Evolutionary conservation across 352 stramenopile species (phyloP).

Genomic region (Phytophthora niederhauseri): DNA sequence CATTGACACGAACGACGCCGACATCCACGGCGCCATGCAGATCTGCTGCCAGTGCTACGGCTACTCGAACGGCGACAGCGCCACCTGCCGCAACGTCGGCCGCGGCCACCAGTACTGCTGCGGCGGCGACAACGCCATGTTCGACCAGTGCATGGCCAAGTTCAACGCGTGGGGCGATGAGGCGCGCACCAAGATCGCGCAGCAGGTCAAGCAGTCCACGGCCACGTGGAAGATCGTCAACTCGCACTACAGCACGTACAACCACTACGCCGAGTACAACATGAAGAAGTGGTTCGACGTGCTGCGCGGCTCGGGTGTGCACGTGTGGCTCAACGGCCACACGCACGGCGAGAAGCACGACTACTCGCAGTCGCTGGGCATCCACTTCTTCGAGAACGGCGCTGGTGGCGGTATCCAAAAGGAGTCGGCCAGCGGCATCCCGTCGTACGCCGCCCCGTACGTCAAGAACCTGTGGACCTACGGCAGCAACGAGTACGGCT

Average conservation of each 20-base stretch:
- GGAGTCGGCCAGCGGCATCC: not conserved
- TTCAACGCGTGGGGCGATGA: not conserved
- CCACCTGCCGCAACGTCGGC: not conserved
- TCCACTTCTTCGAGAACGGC: not conserved
- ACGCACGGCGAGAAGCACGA: slow-evolving; percentile 39
- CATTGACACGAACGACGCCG: not conserved
- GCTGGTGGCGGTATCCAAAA: not conserved
- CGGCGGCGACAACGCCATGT: not conserved
- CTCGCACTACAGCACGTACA: not conserved
- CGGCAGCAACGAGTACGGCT: slow-evolving; percentile 1
- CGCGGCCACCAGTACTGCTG: not conserved
- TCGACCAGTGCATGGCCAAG: not conserved
- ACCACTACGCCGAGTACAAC: not conserved
- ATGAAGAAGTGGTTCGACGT: not conserved
- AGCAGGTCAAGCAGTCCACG: slow-evolving; percentile 1
- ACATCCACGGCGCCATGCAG: slow-evolving; percentile 71
- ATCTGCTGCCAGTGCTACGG: slow-evolving; percentile 91
- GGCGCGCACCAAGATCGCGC: not conserved
- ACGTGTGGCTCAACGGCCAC: slow-evolving; percentile 22
- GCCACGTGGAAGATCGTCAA: not conserved
- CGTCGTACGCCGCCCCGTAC: not conserved
- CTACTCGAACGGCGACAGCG: slow-evolving; percentile 32
- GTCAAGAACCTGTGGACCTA: slow-evolving; percentile 1
- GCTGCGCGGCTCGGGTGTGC: not conserved
- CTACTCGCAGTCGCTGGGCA: slow-evolving; percentile 16